Conservation (phyloP, 139 green algal genomes). For the Chlorella sp. region DNA sequence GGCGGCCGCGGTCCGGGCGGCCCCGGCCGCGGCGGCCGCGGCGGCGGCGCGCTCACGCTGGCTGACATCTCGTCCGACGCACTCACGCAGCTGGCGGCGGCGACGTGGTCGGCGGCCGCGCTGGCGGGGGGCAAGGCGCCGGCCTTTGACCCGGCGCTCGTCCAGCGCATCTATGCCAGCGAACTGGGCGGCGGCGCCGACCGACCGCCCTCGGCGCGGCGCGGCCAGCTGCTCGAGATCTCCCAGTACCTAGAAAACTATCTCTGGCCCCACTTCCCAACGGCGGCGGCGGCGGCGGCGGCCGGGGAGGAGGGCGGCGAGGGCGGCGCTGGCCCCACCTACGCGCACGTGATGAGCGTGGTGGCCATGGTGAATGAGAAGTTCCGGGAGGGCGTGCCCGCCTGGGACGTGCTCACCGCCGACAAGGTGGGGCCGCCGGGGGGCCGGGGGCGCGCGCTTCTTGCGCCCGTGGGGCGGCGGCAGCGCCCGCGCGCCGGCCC, state of each 20-base stretch:
- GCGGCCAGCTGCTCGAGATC: constrained; percentile 81
- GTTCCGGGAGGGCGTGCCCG: constrained; percentile 79
- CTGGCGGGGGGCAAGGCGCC: constrained; percentile 19
- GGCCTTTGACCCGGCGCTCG: constrained; percentile 63
- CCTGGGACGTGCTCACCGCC: constrained; percentile 79
- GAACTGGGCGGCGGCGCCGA: constrained; percentile 58
- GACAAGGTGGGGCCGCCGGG: neutral
- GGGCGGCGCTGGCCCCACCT: neutral
- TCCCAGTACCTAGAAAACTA: constrained; percentile 96
- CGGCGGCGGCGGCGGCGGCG: constrained; percentile 5
- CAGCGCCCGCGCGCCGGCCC: neutral
- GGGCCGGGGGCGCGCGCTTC: neutral
- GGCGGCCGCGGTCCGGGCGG: neutral
- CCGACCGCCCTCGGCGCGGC: constrained; percentile 28
- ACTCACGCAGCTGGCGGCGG: constrained; percentile 48
- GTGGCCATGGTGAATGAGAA: constrained; percentile 96
- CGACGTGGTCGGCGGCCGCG: constrained; percentile 52
- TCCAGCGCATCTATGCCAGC: constrained; percentile 62
- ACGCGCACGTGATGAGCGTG: constrained; percentile 86
- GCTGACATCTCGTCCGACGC: constrained; percentile 33
- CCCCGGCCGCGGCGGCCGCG: neutral
- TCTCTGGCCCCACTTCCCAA: constrained; percentile 88
- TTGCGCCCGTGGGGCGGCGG: neutral
- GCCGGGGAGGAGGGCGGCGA: too few species aligned
- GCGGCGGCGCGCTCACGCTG: constrained; percentile 24